A percentile compares a stretch with the other conserved stretches of the same genome.
These are phyloP conservation scores for Bipolaris bicolor DNA, from an alignment of 2,329 filamentous ascomycete genomes.

Conservation along the genomic window DNA sequence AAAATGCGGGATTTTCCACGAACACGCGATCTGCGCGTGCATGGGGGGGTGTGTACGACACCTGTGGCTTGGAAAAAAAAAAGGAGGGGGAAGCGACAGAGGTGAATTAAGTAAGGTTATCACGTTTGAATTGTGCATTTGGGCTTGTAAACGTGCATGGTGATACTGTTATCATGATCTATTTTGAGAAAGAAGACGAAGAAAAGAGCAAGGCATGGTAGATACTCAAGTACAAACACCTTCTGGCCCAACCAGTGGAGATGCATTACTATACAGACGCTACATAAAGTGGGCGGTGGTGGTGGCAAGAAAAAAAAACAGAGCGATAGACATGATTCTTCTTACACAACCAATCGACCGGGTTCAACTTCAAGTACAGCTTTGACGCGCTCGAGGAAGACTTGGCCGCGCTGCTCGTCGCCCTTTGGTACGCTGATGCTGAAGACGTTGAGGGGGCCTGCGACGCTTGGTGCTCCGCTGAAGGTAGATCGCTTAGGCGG, in stretches of 20 bases:
- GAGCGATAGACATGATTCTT: background rate
- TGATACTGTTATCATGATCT: background rate
- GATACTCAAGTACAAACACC: background rate
- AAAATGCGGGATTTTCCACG: too few species aligned
- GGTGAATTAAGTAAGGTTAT: too few species aligned
- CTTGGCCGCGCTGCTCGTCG: conserved; percentile 80
- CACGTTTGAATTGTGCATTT: too few species aligned
- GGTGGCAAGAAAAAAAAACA: too few species aligned
- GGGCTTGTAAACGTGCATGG: too few species aligned
- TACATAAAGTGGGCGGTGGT: conserved; percentile 7
- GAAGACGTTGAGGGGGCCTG: conserved; percentile 74
- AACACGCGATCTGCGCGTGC: too few species aligned
- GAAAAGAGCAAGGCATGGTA: background rate
- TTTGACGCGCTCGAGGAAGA: conserved; percentile 89
- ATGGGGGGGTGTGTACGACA: too few species aligned
- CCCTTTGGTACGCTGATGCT: conserved; percentile 77
- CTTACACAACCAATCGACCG: conserved; percentile 47
- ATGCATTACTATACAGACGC: conserved; percentile 37
- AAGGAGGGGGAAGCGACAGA: too few species aligned
- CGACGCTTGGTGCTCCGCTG: conserved; percentile 30
- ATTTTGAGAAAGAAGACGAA: too few species aligned
- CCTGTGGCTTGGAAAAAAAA: too few species aligned
- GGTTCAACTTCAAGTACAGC: conserved; percentile 63
- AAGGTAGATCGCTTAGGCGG: conserved; percentile 32
- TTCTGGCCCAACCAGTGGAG: conserved; percentile 14